phyloP scores from a whole-genome alignment of 495 filamentous ascomycete genomes.

The Tuber aestivum region DNA sequence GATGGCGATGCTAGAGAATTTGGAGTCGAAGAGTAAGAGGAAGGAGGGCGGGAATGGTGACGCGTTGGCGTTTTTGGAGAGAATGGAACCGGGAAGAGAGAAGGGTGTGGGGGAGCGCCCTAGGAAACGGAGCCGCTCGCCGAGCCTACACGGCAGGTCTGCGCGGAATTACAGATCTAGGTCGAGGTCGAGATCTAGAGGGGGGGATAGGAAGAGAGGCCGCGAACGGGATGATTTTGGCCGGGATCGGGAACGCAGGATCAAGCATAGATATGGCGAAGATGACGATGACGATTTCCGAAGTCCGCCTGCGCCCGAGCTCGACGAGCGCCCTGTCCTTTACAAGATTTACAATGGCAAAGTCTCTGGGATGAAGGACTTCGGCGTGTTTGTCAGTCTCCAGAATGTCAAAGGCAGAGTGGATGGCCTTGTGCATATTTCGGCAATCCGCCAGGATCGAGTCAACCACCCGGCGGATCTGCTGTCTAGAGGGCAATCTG shows the following conservation, averaged over 20 bases:
- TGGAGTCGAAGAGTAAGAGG: slow-evolving; percentile 61
- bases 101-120: slow-evolving; percentile 16
- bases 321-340: slow-evolving; percentile 71
- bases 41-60: slow-evolving; percentile 31
- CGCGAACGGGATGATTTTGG: slow-evolving; percentile 45
- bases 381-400: slow-evolving; percentile 93
- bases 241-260: slow-evolving; percentile 47
- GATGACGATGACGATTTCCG: slow-evolving; percentile 58
- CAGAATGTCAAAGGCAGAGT: slow-evolving; percentile 73
- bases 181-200: slow-evolving; percentile 46
- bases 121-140: slow-evolving; percentile 37
- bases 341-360: slow-evolving; percentile 87
- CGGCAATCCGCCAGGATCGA: slow-evolving; percentile 78
- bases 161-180: slow-evolving; percentile 45
- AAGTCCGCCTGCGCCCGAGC: slow-evolving; percentile 65
- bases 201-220: slow-evolving; percentile 50
- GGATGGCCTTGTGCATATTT: slow-evolving; percentile 93
- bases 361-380: slow-evolving; percentile 88
- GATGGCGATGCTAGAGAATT: slow-evolving; percentile 77
- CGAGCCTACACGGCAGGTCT: slow-evolving; percentile 22
- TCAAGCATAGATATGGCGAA: slow-evolving; percentile 47
- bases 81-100: slow-evolving; percentile 25
- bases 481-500: slow-evolving; percentile 68
- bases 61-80: slow-evolving; percentile 38
- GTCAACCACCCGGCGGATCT: slow-evolving; percentile 91